Evolutionary conservation across 306 rosid genomes (phyloP), one percentile per base, ranked within the genome.

Genomic region (Mimosa bimucronata): DNA sequence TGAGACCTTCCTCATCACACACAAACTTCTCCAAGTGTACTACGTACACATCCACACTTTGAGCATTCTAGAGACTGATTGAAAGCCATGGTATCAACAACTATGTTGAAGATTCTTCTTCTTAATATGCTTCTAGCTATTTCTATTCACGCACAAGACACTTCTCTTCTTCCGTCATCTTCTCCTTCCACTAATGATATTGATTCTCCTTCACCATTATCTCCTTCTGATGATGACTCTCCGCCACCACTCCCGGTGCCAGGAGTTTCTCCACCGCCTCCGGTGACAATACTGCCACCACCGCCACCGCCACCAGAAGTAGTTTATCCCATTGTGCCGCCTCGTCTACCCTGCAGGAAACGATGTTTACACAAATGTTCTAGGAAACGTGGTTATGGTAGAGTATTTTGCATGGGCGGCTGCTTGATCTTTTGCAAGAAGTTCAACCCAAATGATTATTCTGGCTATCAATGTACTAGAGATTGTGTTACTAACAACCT

Each of bases 331-430:
- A n/a, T n/a, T 26, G 6, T 5, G 8, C 73, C 34, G 0, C 40
- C 53, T 52, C 65, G 66, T 7, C 37, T 16, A 26, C 30, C 26
- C 29, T 77, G 81, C 23, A 48, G 25, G 42, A 53, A 77, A 5
- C 57, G 53, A 25, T 77, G 75, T 16, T 18, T 66, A 16, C 26
- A 31, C 13, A 23, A 50, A 38, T 78, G 81, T 16, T 74, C 69
- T 16, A 30, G 16, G 18, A 67, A 10, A 46, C 5, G 3, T 21
- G 21, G 60, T 4, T 40, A 38, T 48, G 16, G 9, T 25, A 45
- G 57, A 16, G 0, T 38, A 53, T 16, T 67, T 16, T 78, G 81
- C 81, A 53, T 67, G 41, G 75, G n/a, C 46, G 12, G 12, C 9
- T 42, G 46, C 46, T 7, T 42, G 46, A 11, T 11, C 46, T 42